phyloP scores from a whole-genome alignment of 805 yeast genomes.

The Tetrapisispora namnaoensis region DNA sequence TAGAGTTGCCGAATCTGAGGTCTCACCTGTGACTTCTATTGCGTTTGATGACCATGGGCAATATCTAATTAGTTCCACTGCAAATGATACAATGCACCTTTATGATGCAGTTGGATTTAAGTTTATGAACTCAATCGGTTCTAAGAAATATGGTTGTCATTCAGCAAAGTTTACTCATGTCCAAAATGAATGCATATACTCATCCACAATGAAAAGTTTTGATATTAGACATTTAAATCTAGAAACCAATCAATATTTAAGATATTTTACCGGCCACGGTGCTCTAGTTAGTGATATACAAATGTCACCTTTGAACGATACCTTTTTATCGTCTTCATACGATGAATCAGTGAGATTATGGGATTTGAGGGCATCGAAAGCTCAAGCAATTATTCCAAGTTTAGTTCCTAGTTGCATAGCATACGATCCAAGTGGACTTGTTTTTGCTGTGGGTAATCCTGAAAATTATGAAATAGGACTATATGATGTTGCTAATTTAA shows the following conservation, averaged over 20 bases:
- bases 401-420: constrained; percentile 51
- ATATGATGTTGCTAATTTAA: constrained; percentile 52
- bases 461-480: constrained; percentile 39
- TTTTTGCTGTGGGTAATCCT: constrained; percentile 58
- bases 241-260: constrained; percentile 64
- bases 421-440: constrained; percentile 75
- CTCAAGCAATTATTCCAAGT: constrained; percentile 52
- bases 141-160: constrained; percentile 89
- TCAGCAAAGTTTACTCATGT: constrained; percentile 75
- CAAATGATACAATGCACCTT: constrained; percentile 73
- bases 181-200: constrained; percentile 63
- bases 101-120: constrained; percentile 70
- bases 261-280: constrained; percentile 85
- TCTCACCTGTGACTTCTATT: constrained; percentile 53
- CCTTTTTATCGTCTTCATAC: constrained; percentile 54
- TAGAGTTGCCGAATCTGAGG: constrained; percentile 37
- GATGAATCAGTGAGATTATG: constrained; percentile 80
- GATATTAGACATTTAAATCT: constrained; percentile 67
- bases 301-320: constrained; percentile 59
- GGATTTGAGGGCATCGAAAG: constrained; percentile 66
- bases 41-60: constrained; percentile 83
- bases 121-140: constrained; percentile 56
- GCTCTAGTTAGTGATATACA: constrained; percentile 64
- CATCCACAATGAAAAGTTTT: constrained; percentile 73
- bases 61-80: constrained; percentile 62